Evolutionary conservation across 495 filamentous ascomycete species (phyloP).

Genomic region (Tetracladium marchalianum): DNA sequence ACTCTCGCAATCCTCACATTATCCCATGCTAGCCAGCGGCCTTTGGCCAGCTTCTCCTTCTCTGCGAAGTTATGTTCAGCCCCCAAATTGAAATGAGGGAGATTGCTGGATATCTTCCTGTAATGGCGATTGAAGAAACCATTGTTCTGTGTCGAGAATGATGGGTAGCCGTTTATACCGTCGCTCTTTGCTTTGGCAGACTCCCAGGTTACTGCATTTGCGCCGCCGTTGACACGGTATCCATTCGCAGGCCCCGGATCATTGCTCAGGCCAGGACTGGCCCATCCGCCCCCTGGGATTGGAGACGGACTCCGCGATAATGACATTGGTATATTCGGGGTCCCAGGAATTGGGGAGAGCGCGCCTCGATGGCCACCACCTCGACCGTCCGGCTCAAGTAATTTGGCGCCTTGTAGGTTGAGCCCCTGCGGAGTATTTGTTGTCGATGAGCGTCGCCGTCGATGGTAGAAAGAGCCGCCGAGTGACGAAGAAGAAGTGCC

Average conservation of each 20-base stretch:
- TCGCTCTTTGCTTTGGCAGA: constrained; percentile 67
- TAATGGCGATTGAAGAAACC: constrained; percentile 78
- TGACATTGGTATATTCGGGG: constrained; percentile 54
- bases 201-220: constrained; percentile 65
- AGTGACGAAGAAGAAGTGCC: constrained; percentile 13
- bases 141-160: constrained; percentile 68
- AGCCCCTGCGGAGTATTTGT: constrained; percentile 10
- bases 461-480: constrained; percentile 17
- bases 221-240: constrained; percentile 35
- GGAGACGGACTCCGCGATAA: constrained; percentile 79
- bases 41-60: constrained; percentile 64
- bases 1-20: constrained; percentile 21
- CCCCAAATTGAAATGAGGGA: constrained; percentile 55
- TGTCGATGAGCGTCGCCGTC: constrained; percentile 18
- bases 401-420: constrained; percentile 2
- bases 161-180: constrained; percentile 60
- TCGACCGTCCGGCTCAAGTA: not conserved
- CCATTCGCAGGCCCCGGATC: constrained; percentile 49
- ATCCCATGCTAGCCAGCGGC: constrained; percentile 26
- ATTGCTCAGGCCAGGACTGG: constrained; percentile 70
- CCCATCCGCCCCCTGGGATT: constrained; percentile 72
- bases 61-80: constrained; percentile 44
- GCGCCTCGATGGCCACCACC: not conserved
- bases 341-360: constrained; percentile 26
- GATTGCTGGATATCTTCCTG: constrained; percentile 58